Evolutionary conservation across 1,284 basidiomycete species (phyloP), one percentile per base, ranked within the genome.

Genomic region (Tranzscheliella williamsii): DNA sequence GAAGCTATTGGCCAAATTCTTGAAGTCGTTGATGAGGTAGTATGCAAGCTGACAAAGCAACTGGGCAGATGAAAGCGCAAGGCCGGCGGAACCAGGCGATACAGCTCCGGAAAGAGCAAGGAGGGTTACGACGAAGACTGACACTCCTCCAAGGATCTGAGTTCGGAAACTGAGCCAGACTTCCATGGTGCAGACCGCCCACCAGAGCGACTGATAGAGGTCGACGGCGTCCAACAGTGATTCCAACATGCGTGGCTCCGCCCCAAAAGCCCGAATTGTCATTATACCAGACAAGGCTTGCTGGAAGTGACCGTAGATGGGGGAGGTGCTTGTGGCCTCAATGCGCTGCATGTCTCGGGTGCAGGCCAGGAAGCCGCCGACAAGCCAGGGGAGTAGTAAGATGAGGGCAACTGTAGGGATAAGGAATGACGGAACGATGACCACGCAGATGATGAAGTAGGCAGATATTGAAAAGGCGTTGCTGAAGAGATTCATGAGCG

Each of bases 51-150:
- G 66, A 32, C 55, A 73, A 29, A 58, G 56, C 30, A 35, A 54
- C 74, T 38, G 72, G 61, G 46, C 72, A 35, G 79, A 79, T 0
- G 89, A 87, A 57, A 95, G 92, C 67, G 88, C 91, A 38, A 94
- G 79, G 79, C 87, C 91, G 9, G 90, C 90, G 18, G 85, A 81
- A 36, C 91, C 91, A 1, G 89, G 85, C 6, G 81, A 79, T 21
- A 87, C 82, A 29, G 85, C 82, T 4, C 85, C 85, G 2, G 85
- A 82, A 15, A 94, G 82, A 2, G 89, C 85, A 58, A 94, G 85
- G 15, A 90, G 67, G 2, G 67, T 61, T 4, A 62, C 70, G 18
- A 65, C 32, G 20, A 72, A 70, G 20, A 72, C 67, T 2, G 64
- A 47, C 6, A 62, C 33, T 17, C 67, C 70, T 13, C 64, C 64